phyloP scores from a whole-genome alignment of 2,329 filamentous ascomycete genomes.

The Juglanconis oblonga region DNA sequence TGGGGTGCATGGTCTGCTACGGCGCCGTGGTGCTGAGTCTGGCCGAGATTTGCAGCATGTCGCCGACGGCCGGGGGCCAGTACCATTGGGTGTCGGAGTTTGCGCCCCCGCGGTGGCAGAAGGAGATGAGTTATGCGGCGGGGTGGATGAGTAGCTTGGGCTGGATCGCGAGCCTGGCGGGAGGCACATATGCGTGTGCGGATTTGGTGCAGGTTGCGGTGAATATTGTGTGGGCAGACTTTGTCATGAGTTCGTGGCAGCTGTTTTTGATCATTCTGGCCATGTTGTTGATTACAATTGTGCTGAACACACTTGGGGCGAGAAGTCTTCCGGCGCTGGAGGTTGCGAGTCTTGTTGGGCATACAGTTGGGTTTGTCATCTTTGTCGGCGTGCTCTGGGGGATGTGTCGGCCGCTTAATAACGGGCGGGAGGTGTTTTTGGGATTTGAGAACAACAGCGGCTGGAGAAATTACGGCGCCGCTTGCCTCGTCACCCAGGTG shows the following conservation, averaged over 20 bases:
- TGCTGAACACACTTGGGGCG: constrained; percentile 11
- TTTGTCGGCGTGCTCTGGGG: constrained; percentile 12
- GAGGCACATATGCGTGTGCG: constrained; percentile 11
- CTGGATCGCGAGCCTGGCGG: constrained; percentile 15
- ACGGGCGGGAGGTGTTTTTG: constrained; percentile 2
- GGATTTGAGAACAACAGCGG: constrained; percentile 15
- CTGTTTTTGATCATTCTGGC: constrained; percentile 12
- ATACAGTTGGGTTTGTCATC: constrained; percentile 9
- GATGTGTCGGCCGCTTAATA: constrained; percentile 10
- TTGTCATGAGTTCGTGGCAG: constrained; percentile 11
- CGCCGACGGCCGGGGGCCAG: constrained; percentile 16
- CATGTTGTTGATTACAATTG: constrained; percentile 9
- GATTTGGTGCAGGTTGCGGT: constrained; percentile 13
- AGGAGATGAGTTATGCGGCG: constrained; percentile 13
- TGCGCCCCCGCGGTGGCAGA: constrained; percentile 9
- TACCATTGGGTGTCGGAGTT: constrained; percentile 18
- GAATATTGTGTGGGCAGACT: constrained; percentile 1
- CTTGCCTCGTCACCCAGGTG: constrained; percentile 12
- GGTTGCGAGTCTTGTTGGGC: constrained; percentile 12
- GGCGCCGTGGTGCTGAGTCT: constrained; percentile 17
- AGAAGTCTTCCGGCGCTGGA: constrained; percentile 5
- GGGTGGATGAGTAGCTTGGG: constrained; percentile 17
- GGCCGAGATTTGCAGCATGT: constrained; percentile 17
- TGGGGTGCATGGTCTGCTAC: constrained; percentile 21
- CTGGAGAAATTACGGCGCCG: constrained; percentile 11